These are phyloP conservation scores for Boehmeria nivea DNA, from an alignment of 306 rosid species.

Conservation along the genomic window DNA sequence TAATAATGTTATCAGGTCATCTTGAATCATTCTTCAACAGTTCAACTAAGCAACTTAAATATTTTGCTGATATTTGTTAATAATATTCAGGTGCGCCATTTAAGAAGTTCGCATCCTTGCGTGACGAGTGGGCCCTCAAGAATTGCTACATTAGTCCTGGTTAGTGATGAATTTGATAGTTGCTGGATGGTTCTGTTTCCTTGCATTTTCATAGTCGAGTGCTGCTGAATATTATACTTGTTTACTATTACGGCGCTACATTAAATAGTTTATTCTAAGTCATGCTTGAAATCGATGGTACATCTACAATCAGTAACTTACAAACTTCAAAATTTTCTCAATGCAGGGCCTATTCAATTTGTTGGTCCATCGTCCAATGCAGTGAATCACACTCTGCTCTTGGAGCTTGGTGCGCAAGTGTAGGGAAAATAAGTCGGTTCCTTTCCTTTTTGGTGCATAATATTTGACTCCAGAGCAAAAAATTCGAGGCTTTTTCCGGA, in stretches of 20 bases:
- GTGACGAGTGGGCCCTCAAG: constrained; percentile 86
- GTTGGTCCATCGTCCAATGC: constrained; percentile 69
- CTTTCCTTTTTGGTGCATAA: constrained; percentile 7
- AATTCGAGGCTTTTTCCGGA: not conserved
- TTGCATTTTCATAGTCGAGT: not conserved
- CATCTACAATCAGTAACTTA: not conserved
- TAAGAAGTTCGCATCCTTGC: constrained; percentile 77
- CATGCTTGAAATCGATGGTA: not conserved
- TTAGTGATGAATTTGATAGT: constrained; percentile 17
- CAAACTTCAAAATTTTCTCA: not conserved
- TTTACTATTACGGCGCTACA: not conserved
- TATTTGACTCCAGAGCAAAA: not conserved
- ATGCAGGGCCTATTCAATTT: constrained; percentile 91
- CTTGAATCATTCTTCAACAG: too few relatives aligned
- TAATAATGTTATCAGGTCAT: too few relatives aligned
- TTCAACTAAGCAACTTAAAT: not conserved
- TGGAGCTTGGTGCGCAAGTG: constrained; percentile 65
- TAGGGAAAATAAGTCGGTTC: constrained; percentile 14
- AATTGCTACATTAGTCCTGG: constrained; percentile 94
- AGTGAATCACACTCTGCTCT: constrained; percentile 66
- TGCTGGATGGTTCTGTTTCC: not conserved
- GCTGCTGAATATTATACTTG: not conserved
- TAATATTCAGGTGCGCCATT: constrained; percentile 82
- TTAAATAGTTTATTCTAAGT: too few relatives aligned
- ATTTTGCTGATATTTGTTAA: constrained; percentile 6